A percentile compares a stretch with the other conserved stretches of the same genome.
Evolutionary conservation across 371 early-diverging fungal genomes (phyloP).

Genomic region (Actinomortierella ambigua): DNA sequence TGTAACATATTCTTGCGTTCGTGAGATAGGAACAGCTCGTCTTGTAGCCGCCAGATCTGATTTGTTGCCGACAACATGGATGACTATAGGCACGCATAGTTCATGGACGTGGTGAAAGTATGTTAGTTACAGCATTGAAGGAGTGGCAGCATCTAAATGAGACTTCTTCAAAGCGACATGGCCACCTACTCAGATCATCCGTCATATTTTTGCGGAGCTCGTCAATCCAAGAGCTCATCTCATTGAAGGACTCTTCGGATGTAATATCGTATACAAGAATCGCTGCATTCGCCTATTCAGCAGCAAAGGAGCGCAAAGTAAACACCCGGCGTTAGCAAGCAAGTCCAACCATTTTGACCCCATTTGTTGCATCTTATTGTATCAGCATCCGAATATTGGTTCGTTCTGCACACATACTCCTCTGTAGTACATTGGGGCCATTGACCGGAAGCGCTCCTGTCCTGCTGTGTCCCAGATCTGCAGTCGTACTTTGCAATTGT

Average conservation of each 20-base stretch:
- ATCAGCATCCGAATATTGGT: too few species aligned
- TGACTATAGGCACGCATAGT: too few species aligned
- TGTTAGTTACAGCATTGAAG: too few species aligned
- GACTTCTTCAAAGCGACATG: too few species aligned
- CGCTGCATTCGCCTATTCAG: constrained; percentile 63
- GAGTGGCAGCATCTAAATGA: too few species aligned
- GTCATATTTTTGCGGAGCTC: constrained; percentile 76
- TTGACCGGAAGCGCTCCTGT: constrained; percentile 64
- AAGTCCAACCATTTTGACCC: constrained; percentile 13
- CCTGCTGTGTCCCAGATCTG: constrained; percentile 72
- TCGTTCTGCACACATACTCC: constrained; percentile 49
- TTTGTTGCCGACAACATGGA: constrained; percentile 80
- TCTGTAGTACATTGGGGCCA: constrained; percentile 76
- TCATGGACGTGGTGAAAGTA: too few species aligned
- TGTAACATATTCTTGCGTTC: constrained; percentile 64
- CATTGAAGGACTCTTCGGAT: constrained; percentile 62
- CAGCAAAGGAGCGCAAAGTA: not conserved
- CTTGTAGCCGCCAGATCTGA: constrained; percentile 66
- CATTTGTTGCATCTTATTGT: not conserved
- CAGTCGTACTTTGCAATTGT: constrained; percentile 61
- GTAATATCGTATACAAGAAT: constrained; percentile 71
- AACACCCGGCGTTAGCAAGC: constrained; percentile 4
- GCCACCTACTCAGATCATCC: constrained; percentile 56
- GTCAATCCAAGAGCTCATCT: constrained; percentile 71
- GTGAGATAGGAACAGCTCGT: constrained; percentile 63